phyloP scores from a whole-genome alignment of 2,329 filamentous ascomycete species.

The Fusarium sp. region DNA sequence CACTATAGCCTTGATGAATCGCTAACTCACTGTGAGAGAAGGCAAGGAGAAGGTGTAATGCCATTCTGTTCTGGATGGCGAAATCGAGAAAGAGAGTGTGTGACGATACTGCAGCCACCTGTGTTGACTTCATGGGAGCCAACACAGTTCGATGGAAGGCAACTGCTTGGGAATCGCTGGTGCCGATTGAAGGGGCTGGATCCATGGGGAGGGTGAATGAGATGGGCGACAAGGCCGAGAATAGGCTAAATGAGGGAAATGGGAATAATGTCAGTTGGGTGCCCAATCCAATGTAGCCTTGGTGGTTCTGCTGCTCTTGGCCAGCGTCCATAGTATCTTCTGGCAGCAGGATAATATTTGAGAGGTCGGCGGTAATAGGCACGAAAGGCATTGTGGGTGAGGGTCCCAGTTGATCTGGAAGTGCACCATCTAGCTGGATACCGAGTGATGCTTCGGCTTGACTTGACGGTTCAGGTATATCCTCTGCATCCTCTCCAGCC shows the following conservation, averaged over 20 bases:
- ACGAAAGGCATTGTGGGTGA: neutral
- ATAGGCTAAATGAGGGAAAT: neutral
- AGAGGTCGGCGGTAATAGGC: neutral
- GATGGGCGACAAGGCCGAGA: neutral
- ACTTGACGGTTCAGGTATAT: neutral
- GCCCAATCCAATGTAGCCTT: neutral
- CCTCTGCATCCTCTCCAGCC: neutral
- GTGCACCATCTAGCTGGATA: neutral
- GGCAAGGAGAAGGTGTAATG: conserved; percentile 21
- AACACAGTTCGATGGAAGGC: conserved; percentile 18
- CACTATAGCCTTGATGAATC: conserved; percentile 16
- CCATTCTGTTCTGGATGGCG: conserved; percentile 10
- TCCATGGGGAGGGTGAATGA: conserved; percentile 1
- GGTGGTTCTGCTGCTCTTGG: neutral
- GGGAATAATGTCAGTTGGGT: neutral
- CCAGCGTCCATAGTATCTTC: neutral
- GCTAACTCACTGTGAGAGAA: conserved; percentile 27
- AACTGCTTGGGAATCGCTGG: conserved; percentile 14
- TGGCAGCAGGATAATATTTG: neutral
- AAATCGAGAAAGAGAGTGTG: conserved; percentile 18
- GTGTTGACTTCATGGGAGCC: conserved; percentile 20
- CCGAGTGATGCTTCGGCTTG: neutral
- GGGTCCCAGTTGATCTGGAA: neutral
- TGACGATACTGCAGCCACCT: neutral
- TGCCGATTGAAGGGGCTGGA: conserved; percentile 18